Percentiles rank a stretch among this genome's conserved stretches.
These are phyloP conservation scores for Neurospora sp. DNA, from an alignment of 495 filamentous ascomycete species.

Conservation along the genomic window DNA sequence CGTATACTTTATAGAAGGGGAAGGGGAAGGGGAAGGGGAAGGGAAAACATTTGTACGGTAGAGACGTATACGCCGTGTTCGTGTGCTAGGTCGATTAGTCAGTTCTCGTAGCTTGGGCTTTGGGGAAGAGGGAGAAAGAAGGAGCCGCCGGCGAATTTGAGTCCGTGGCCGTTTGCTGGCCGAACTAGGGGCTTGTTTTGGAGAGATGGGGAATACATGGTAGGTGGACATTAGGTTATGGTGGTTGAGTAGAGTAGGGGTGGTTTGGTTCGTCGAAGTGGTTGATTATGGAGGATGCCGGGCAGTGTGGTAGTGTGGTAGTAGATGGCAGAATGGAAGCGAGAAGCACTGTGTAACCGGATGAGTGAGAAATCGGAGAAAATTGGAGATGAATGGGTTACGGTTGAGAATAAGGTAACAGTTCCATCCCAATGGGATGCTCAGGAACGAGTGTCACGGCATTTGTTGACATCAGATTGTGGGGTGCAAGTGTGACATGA, in stretches of 20 bases:
- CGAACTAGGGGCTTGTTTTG: too few relatives aligned
- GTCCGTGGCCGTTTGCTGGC: neutral
- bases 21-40: conserved; percentile 38
- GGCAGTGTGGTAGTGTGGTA: too few relatives aligned
- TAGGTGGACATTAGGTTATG: too few relatives aligned
- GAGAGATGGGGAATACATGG: too few relatives aligned
- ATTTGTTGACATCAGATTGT: neutral
- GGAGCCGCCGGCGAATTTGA: conserved; percentile 50
- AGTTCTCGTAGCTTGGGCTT: too few relatives aligned
- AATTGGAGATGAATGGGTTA: neutral
- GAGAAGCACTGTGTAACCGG: neutral
- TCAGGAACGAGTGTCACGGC: neutral
- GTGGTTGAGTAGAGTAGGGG: too few relatives aligned
- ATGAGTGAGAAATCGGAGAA: neutral
- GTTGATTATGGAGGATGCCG: too few relatives aligned
- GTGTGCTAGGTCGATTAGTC: too few relatives aligned
- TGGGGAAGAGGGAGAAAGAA: conserved; percentile 14
- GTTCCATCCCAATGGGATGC: neutral
- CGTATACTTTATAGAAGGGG: conserved; percentile 30
- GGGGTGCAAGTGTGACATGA: neutral
- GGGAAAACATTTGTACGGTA: too few relatives aligned
- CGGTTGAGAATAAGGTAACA: neutral
- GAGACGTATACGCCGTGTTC: too few relatives aligned
- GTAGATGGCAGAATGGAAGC: neutral
- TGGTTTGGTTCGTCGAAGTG: too few relatives aligned